phyloP scores from a whole-genome alignment of 441 rosid species.

The Breynia disticha region DNA sequence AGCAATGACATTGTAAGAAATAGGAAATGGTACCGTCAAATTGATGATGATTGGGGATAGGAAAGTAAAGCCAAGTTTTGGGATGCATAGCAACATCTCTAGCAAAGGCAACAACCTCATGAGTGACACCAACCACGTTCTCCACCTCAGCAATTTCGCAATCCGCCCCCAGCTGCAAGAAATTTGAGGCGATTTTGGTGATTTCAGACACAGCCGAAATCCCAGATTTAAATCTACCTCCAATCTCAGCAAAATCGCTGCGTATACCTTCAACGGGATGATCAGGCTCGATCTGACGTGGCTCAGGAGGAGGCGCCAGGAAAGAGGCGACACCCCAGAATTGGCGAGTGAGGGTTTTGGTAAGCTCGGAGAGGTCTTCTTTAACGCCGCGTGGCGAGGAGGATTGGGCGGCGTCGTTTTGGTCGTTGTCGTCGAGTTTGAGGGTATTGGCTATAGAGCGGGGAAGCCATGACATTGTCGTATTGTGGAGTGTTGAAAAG shows the following conservation, averaged over 20 bases:
- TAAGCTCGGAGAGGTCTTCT: constrained; percentile 80
- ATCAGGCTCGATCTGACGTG: constrained; percentile 22
- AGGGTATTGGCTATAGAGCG: constrained; percentile 82
- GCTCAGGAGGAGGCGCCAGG: constrained; percentile 69
- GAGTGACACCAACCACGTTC: constrained; percentile 61
- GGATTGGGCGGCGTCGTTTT: constrained; percentile 9
- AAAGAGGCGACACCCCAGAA: constrained; percentile 98
- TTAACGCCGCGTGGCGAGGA: constrained; percentile 74
- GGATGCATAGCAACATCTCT: constrained; percentile 77
- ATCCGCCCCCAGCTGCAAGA: constrained; percentile 60
- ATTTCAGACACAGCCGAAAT: constrained; percentile 79
- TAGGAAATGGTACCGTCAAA: constrained; percentile 49
- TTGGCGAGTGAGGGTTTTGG: constrained; percentile 67
- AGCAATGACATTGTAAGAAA: not conserved
- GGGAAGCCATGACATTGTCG: constrained; percentile 78
- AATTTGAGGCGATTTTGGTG: constrained; percentile 75
- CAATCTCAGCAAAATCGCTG: constrained; percentile 85
- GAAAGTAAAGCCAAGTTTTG: constrained; percentile 88
- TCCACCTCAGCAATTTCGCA: constrained; percentile 23
- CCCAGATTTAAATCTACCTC: constrained; percentile 69
- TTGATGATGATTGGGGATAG: constrained; percentile 40
- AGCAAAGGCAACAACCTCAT: constrained; percentile 66
- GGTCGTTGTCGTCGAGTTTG: constrained; percentile 58
- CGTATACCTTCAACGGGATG: constrained; percentile 54
- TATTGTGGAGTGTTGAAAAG: not conserved